A percentile compares a stretch with the other conserved stretches of the same genome.
Evolutionary conservation across 352 stramenopile genomes (phyloP).

Genomic region (Pythium pyrilobum): DNA sequence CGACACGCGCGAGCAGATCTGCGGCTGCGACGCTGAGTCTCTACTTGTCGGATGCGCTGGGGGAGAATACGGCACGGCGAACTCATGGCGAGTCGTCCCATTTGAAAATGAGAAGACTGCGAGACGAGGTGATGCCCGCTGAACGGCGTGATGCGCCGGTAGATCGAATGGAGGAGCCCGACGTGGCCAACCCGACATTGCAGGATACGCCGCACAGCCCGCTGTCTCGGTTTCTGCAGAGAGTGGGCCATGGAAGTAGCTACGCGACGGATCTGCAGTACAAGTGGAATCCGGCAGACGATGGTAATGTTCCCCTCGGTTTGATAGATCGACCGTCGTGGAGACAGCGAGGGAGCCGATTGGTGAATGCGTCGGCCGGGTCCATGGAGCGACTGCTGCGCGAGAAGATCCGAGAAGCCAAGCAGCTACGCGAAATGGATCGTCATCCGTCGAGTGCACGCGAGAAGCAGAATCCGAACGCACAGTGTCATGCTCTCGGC

Average conservation of each 20-base stretch:
- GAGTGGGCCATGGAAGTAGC: no score
- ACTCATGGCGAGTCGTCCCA: no score
- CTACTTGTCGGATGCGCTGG: slow-evolving; percentile 13
- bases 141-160: no score
- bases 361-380: neutral
- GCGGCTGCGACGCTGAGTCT: slow-evolving; percentile 7
- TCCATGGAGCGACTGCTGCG: slow-evolving; percentile 23
- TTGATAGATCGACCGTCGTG: no score
- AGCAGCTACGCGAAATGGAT: slow-evolving; percentile 14
- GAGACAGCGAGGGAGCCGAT: neutral
- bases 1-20: neutral
- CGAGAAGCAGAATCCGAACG: slow-evolving; percentile 6
- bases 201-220: slow-evolving; percentile 25
- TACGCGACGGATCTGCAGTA: no score
- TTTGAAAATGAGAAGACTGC: no score
- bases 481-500: neutral
- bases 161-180: no score
- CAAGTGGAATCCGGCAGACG: no score
- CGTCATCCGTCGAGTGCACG: neutral
- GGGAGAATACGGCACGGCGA: no score
- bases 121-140: no score
- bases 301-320: no score
- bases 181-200: no score
- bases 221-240: slow-evolving; percentile 34
- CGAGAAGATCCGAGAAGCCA: slow-evolving; percentile 38